Evolutionary conservation across 1,284 basidiomycete species (phyloP), one percentile per base, ranked within the genome.

Genomic region (Heterobasidion irregulare): DNA sequence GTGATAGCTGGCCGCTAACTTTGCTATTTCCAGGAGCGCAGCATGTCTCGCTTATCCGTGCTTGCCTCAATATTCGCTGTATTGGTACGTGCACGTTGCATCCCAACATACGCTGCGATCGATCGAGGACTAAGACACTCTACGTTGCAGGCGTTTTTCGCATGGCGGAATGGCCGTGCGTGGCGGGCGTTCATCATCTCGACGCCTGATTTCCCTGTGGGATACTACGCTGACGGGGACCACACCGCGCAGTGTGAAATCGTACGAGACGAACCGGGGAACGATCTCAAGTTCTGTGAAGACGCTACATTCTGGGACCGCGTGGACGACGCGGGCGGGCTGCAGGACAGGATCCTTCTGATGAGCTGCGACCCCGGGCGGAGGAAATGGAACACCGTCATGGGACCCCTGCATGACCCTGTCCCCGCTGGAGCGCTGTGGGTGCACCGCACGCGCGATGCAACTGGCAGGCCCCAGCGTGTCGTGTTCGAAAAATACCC

Each of bases 241-340:
- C 77, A 72, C 57, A 58, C 65, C 33, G 63, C 68, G 0, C 70
- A 77, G 45, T 86, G 83, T 62, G 59, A 64, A 18, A 61, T 73
- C 13, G 58, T 79, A 48, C 64, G 66, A 19, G 72, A 74, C 6
- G 38, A 47, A 34, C 41, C 16, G 1, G 32, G 49, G 10, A 54
- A 56, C 33, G 47, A 52, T 38, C 58, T 59, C 57, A 49, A 19
- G 18, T 83, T 70, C 64, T 88, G 85, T 62, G 86, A 88, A 62
- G 85, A 88, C 59, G 77, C 70, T 26, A 67, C 72, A 1, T 80
- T 83, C 59, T 86, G 84, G 83, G 80, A 85, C 53, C 65, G 75
- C 44, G 65, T 68, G 54, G 71, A 73, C 56, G 57, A 59, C 7
- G 41, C 63, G 1, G 74, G 70, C 8, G 62, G 62, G 2, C 61